A percentile compares a stretch with the other conserved stretches of the same genome.
Conservation (phyloP, 345 rosid genomes). For the Adansonia digitata region DNA sequence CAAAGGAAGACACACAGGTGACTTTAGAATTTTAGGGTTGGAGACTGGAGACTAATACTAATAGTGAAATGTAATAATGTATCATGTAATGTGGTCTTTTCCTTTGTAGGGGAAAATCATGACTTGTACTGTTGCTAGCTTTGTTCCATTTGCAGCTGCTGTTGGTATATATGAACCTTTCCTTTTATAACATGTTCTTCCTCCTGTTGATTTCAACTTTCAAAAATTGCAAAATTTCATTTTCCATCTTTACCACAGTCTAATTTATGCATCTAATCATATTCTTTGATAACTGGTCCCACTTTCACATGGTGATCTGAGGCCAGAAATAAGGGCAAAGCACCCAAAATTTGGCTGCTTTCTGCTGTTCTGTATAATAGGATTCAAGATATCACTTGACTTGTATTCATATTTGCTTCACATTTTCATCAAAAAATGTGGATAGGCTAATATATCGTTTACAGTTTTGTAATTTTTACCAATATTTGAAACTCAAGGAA, state of each 20-base stretch:
- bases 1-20: conserved; percentile 56
- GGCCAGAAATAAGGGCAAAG: conserved; percentile 14
- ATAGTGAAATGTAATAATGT: too few species aligned
- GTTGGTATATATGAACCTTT: conserved; percentile 40
- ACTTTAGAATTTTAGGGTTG: conserved; percentile 52
- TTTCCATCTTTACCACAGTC: conserved; percentile 26
- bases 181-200: conserved; percentile 10
- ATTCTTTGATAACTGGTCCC: conserved; percentile 26
- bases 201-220: conserved; percentile 22
- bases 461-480: background rate
- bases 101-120: conserved; percentile 43
- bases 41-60: too few species aligned
- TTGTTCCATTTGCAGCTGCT: conserved; percentile 35
- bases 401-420: background rate
- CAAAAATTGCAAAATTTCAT: conserved; percentile 27
- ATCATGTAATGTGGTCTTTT: conserved; percentile 51
- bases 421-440: background rate
- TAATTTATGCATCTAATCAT: conserved; percentile 23
- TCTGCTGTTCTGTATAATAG: conserved; percentile 12
- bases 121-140: conserved; percentile 41
- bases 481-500: background rate
- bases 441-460: background rate
- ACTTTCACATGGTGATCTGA: conserved; percentile 19
- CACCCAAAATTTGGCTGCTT: conserved; percentile 33
- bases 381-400: background rate